phyloP scores from a whole-genome alignment of 257 asterid genomes.

The Datura wrightii region DNA sequence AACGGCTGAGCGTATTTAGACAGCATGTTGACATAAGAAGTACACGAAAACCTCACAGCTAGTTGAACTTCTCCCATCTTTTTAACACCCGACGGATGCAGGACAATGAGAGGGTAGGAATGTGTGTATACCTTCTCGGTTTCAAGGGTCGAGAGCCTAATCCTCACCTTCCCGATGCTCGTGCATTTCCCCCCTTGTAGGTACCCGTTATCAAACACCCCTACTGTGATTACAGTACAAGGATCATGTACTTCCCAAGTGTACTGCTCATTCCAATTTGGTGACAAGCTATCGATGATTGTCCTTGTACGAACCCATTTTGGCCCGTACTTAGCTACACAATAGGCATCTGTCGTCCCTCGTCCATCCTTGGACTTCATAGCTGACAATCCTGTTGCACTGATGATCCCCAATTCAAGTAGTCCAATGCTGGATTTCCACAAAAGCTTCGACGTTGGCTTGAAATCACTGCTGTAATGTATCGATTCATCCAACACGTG shows the following conservation, averaged over 20 bases:
- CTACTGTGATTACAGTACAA: slow-evolving; percentile 72
- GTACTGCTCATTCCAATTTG: slow-evolving; percentile 87
- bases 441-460: slow-evolving; percentile 67
- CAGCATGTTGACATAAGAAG: slow-evolving; percentile 70
- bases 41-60: slow-evolving; percentile 76
- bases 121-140: slow-evolving; percentile 83
- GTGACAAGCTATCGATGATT: slow-evolving; percentile 64
- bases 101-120: slow-evolving; percentile 72
- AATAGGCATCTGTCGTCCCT: slow-evolving; percentile 75
- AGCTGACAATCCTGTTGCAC: slow-evolving; percentile 63
- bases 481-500: slow-evolving; percentile 86
- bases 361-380: slow-evolving; percentile 67
- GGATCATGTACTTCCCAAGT: slow-evolving; percentile 92
- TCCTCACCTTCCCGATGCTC: slow-evolving; percentile 82
- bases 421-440: slow-evolving; percentile 81
- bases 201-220: slow-evolving; percentile 74
- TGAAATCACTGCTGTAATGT: slow-evolving; percentile 69
- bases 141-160: slow-evolving; percentile 77
- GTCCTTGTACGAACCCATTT: slow-evolving; percentile 89
- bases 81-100: slow-evolving; percentile 70
- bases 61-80: slow-evolving; percentile 85
- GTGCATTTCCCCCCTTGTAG: slow-evolving; percentile 62
- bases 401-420: slow-evolving; percentile 74
- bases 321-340: slow-evolving; percentile 81
- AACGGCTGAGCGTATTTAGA: slow-evolving; percentile 63